Evolutionary conservation across 352 stramenopile genomes (phyloP).

Genomic region (Phytophthora crassamura): DNA sequence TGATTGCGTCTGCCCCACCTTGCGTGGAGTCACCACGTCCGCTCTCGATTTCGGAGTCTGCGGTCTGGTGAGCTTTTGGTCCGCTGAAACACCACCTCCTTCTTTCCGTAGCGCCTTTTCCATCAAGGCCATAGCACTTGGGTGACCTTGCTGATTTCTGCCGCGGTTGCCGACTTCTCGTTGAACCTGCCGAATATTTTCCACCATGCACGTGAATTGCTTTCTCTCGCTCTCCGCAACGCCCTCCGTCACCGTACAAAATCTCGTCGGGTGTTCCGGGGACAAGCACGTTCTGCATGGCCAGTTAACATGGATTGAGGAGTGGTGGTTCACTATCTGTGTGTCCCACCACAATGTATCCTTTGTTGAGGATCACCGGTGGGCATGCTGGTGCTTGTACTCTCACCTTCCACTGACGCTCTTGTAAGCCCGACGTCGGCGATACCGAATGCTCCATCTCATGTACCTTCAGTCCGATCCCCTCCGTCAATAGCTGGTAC

Average conservation of each 20-base stretch:
- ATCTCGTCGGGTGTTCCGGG: slow-evolving; percentile 1
- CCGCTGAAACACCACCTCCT: too few relatives aligned
- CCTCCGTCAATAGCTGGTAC: not conserved
- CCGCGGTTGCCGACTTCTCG: too few relatives aligned
- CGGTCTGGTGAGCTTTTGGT: too few relatives aligned
- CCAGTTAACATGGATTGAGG: slow-evolving; percentile 3
- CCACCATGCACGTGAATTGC: too few relatives aligned
- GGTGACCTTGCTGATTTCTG: too few relatives aligned
- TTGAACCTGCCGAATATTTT: too few relatives aligned
- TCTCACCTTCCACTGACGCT: slow-evolving; percentile 5
- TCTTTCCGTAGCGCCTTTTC: too few relatives aligned
- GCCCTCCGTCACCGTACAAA: not conserved
- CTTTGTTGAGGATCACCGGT: not conserved
- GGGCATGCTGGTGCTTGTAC: not conserved
- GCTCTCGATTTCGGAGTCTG: too few relatives aligned
- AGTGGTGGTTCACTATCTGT: not conserved
- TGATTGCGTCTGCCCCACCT: too few relatives aligned
- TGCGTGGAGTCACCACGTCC: too few relatives aligned
- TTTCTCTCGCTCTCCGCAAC: too few relatives aligned
- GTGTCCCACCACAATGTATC: not conserved
- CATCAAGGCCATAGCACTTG: too few relatives aligned
- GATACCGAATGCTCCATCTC: not conserved
- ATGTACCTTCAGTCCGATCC: not conserved
- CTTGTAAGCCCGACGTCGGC: not conserved
- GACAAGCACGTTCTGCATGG: not conserved